A percentile compares a stretch with the other conserved stretches of the same genome.
phyloP scores from a whole-genome alignment of 306 rosid species.

The Quercus glauca region DNA sequence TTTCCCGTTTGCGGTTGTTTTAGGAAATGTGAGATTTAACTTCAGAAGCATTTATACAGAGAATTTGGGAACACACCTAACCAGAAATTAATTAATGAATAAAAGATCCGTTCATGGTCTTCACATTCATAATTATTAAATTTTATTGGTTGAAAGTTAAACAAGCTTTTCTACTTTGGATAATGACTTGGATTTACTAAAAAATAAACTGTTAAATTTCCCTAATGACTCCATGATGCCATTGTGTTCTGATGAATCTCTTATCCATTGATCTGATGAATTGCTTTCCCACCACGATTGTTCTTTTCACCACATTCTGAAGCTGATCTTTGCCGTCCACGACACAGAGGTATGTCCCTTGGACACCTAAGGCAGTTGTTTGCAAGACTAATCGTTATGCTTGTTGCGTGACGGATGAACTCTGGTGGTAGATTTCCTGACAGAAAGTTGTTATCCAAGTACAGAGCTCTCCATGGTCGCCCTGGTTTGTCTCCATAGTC shows the following conservation, averaged over 20 bases:
- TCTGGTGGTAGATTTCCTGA: slow-evolving; percentile 33
- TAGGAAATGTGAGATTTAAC: neutral
- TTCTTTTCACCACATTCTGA: slow-evolving; percentile 32
- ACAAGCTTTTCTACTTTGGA: neutral
- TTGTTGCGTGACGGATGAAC: slow-evolving; percentile 6
- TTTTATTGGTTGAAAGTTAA: neutral
- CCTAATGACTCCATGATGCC: neutral
- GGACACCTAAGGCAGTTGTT: slow-evolving; percentile 52
- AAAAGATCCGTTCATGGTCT: neutral
- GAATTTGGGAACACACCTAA: neutral
- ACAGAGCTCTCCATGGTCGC: slow-evolving; percentile 29
- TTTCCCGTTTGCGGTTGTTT: neutral
- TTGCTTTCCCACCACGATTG: neutral
- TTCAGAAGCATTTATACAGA: neutral
- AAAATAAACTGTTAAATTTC: too few species aligned
- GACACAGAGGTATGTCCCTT: slow-evolving; percentile 18
- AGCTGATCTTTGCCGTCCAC: slow-evolving; percentile 32
- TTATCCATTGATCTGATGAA: neutral
- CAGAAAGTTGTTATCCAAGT: slow-evolving; percentile 41
- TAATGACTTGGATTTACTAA: too few species aligned
- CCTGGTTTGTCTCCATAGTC: slow-evolving; percentile 34
- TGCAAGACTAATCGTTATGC: slow-evolving; percentile 34
- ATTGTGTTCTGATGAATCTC: neutral
- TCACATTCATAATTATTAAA: neutral
- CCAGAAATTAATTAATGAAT: neutral